Evolutionary conservation across 192 early-diverging fungal genomes (phyloP), one percentile per base, ranked within the genome.

Genomic region (Helicostylum pulchrum): DNA sequence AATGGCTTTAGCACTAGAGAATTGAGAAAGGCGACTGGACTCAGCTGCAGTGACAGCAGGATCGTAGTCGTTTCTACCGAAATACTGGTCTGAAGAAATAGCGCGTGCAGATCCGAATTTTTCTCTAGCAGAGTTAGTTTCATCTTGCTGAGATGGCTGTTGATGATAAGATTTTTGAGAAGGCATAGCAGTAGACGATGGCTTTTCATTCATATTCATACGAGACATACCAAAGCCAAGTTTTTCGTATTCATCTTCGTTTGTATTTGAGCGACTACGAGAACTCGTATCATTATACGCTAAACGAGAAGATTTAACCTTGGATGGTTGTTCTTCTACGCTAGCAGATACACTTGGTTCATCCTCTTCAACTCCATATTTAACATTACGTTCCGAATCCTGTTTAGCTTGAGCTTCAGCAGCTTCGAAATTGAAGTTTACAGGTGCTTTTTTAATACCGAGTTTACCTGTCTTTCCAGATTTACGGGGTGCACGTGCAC

Each of bases 61-160:
- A 70, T 92, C 90, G 61, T 90, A 90, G 7, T 77, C 73, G 50
- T 85, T 84, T 31, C 93, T 86, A 2, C 86, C 89, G 87, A 95
- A 95, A 75, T 88, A 96, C 76, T 94, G 90, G 65, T 95, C 93
- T 19, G 88, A 90, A 11, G 92, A 94, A 60, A 98, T 95, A 43
- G 91, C 85, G 70, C 92, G 94, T 45, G 93, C 89, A 46, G 68
- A 81, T 7, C 82, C 82, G 73, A 98, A 96, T 61, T 92, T 85
- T 52, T 94, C 88, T 21, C 83, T 76, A 2, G 90, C 89, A 23
- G 85, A 79, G 15, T 32, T 30, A 17, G 23, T 45, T 20, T 61
- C 51, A 2, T 44, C 20, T 59, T 59, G 12, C 2, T 45, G 44
- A 15, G 44, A 45, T 26, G 26, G 26, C 2, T 39, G 54, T 34